Percentiles rank a stretch among this genome's conserved stretches.
Evolutionary conservation across 2,329 filamentous ascomycete genomes (phyloP).

Genomic region (Colletotrichum theobromicola): DNA sequence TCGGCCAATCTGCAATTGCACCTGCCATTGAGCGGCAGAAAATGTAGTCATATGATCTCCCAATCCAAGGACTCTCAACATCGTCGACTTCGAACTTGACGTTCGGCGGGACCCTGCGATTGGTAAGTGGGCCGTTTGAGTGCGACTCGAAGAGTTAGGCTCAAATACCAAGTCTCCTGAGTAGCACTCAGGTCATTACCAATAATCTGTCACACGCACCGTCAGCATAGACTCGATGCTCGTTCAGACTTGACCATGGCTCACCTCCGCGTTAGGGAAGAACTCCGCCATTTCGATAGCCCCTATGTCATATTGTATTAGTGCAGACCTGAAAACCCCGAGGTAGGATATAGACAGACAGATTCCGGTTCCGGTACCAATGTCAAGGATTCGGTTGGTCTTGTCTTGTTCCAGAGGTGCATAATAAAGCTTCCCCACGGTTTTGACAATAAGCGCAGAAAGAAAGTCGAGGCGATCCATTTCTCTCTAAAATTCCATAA

Average conservation of each 20-base stretch:
- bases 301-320: not conserved
- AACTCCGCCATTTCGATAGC: not conserved
- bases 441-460: not conserved
- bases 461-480: not conserved
- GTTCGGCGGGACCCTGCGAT: slow-evolving; percentile 59
- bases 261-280: not conserved
- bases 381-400: slow-evolving; percentile 51
- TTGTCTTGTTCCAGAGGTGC: not conserved
- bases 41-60: slow-evolving; percentile 37
- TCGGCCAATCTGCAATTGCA: not conserved
- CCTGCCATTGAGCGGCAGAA: slow-evolving; percentile 21
- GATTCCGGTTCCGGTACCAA: slow-evolving; percentile 67
- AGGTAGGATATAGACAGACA: slow-evolving; percentile 36
- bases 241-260: not conserved
- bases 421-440: not conserved
- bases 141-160: not conserved
- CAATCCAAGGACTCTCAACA: slow-evolving; percentile 54
- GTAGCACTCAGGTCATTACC: slow-evolving; percentile 3
- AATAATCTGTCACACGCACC: not conserved
- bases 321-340: not conserved
- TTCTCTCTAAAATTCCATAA: not conserved
- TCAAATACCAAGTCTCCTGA: not conserved
- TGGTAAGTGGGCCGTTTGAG: not conserved
- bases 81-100: slow-evolving; percentile 71
- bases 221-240: not conserved